Evolutionary conservation across 495 filamentous ascomycete genomes (phyloP).

Genomic region (Neurospora tetraspora): DNA sequence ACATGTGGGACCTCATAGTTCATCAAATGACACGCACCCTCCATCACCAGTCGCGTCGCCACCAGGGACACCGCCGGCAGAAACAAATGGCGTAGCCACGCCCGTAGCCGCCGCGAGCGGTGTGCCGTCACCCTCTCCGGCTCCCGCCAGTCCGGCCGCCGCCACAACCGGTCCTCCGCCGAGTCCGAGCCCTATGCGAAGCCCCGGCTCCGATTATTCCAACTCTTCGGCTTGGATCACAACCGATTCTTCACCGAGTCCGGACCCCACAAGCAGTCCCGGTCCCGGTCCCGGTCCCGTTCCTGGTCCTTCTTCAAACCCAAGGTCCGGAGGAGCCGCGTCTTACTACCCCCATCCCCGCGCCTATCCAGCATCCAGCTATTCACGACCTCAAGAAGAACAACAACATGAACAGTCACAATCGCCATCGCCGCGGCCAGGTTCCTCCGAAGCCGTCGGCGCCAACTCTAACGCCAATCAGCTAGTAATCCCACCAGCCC

Average conservation of each 20-base stretch:
- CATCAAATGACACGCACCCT: not conserved
- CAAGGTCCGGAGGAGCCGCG: not conserved
- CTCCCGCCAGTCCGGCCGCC: not conserved
- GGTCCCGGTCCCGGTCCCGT: not conserved
- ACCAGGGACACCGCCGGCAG: not conserved
- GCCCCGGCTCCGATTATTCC: not conserved
- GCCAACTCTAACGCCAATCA: no score
- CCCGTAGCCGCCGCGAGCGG: not conserved
- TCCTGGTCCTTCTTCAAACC: not conserved
- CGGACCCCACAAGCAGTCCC: not conserved
- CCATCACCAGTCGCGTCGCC: not conserved
- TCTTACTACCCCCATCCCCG: not conserved
- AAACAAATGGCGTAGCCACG: not conserved
- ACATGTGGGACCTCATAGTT: not conserved
- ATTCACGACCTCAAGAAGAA: not conserved
- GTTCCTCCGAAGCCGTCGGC: not conserved
- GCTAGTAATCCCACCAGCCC: not conserved
- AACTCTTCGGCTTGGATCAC: not conserved
- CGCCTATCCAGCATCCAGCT: not conserved
- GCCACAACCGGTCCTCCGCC: not conserved
- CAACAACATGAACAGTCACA: not conserved
- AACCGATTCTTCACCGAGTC: not conserved
- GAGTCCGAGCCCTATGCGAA: not conserved
- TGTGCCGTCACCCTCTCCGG: not conserved
- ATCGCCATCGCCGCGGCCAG: not conserved